Evolutionary conservation across 129 eudicot species (phyloP).

Genomic region (Centella asiatica): DNA sequence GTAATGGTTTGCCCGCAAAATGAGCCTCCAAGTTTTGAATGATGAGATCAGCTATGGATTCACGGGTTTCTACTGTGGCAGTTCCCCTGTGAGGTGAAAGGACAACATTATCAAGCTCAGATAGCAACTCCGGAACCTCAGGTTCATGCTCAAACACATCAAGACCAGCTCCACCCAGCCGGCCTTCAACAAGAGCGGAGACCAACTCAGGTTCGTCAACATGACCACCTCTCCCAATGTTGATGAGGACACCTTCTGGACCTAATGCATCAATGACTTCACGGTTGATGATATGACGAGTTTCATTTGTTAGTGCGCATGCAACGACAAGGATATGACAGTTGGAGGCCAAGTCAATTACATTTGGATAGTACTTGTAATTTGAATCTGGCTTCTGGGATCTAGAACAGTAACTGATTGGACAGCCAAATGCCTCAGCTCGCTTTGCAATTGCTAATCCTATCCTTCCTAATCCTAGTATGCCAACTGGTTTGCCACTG

Average conservation of each 20-base stretch:
- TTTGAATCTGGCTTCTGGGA: slow-evolving; percentile 13
- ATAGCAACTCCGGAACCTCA: slow-evolving; percentile 22
- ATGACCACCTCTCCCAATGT: slow-evolving; percentile 27
- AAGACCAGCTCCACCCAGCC: slow-evolving; percentile 24
- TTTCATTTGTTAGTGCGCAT: slow-evolving; percentile 20
- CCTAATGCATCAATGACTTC: slow-evolving; percentile 23
- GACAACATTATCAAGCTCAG: slow-evolving; percentile 28
- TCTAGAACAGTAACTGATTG: slow-evolving; percentile 25
- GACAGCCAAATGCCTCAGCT: slow-evolving; percentile 27
- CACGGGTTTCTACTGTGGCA: slow-evolving; percentile 26
- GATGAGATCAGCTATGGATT: slow-evolving; percentile 32
- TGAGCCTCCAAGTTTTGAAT: slow-evolving; percentile 31
- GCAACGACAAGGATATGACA: slow-evolving; percentile 22
- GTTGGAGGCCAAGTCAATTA: slow-evolving; percentile 22
- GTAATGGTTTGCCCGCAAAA: slow-evolving; percentile 23
- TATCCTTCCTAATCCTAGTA: slow-evolving; percentile 23
- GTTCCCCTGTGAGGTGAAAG: slow-evolving; percentile 31
- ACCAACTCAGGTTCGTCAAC: slow-evolving; percentile 26
- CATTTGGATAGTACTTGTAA: slow-evolving; percentile 16
- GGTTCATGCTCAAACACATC: slow-evolving; percentile 32
- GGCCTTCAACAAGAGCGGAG: slow-evolving; percentile 24
- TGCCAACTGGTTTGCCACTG: slow-evolving; percentile 26
- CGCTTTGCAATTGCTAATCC: slow-evolving; percentile 20
- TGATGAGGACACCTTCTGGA: slow-evolving; percentile 22
- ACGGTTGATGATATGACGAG: slow-evolving; percentile 21